Base-by-base conservation (phyloP, 1,284 basidiomycete genomes). In the Cutaneotrichosporon cavernicola region DNA sequence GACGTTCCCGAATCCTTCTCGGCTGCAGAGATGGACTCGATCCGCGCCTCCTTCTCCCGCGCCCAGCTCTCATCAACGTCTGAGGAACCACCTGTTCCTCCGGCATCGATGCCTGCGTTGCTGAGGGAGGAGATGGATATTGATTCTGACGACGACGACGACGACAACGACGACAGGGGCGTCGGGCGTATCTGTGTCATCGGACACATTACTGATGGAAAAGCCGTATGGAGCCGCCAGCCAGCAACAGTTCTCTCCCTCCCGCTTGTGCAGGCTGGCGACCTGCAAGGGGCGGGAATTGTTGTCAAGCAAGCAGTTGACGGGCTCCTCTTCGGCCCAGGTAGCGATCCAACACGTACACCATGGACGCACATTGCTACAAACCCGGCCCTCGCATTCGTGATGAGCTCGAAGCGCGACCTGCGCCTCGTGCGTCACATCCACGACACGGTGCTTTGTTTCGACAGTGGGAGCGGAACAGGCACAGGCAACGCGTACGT, bases 401-500 rank as follows among this genome's bases (percentile, higher is more conserved):
- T 98, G 21, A 84, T 99, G 34, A 92, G 93, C 1, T 95, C 92
- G 5, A 99, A 99, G 78, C 87, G 87, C 31, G 92, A 96, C 77
- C 87, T 89, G 0, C 86, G 90, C 14, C 92, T 94, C 79, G 89
- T 89, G 2, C 85, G 89, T 70, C 91, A 96, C 72, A 78, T 87
- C 36, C 4, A 34, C n/a, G 50, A 56, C 1, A 77, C 72, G 1
- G 87, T 90, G 0, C 81, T 93, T 56, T 91, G 90, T 0, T 91
- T 97, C 70, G 93, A 96, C 75, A 86, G 87, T 64, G 89, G 90
- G 8, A 70, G 31, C 2, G 66, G 65, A 9, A 36, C 80, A 78
- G 67, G 84, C 83, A 72, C 69, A 58, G 79, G 90, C 1, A 95
- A 96, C 72, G 84, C 90, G 13, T 96, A 93, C 77, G 84, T 92